Evolutionary conservation across 1,284 basidiomycete species (phyloP).

Genomic region (Fomitiporia mediterranea): DNA sequence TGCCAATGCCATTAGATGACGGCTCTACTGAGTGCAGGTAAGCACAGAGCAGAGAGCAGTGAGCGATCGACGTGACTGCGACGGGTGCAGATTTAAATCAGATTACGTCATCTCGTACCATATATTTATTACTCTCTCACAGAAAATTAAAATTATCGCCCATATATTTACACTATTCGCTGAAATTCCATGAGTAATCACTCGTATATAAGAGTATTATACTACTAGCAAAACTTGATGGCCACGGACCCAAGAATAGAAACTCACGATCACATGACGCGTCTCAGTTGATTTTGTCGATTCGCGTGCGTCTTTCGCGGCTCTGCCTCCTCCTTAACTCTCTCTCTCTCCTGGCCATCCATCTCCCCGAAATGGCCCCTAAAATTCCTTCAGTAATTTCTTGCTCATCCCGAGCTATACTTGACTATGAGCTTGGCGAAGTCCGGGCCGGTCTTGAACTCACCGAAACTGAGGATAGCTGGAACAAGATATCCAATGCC

Average conservation of each 20-base stretch:
- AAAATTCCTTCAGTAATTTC: conserved; percentile 23
- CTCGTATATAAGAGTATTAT: too few species aligned
- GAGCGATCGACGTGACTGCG: too few species aligned
- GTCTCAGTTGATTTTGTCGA: not conserved
- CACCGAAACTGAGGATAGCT: conserved; percentile 78
- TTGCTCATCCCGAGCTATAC: conserved; percentile 3
- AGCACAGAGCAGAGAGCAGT: too few species aligned
- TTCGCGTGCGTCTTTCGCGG: conserved; percentile 1
- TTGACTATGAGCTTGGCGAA: conserved; percentile 35
- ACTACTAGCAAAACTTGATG: too few species aligned
- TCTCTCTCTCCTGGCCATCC: not conserved
- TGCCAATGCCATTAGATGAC: too few species aligned
- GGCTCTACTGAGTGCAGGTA: too few species aligned
- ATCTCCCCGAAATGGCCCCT: conserved; percentile 21
- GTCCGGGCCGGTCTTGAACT: conserved; percentile 44
- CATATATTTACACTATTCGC: too few species aligned
- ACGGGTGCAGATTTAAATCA: too few species aligned
- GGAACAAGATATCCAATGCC: conserved; percentile 68
- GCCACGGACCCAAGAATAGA: not conserved
- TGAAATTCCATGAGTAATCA: too few species aligned
- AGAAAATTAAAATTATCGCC: too few species aligned
- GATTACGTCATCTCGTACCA: too few species aligned
- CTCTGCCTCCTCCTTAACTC: not conserved
- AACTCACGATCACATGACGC: conserved; percentile 7
- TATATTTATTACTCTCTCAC: too few species aligned